Base-by-base conservation (phyloP, 805 yeast species). In the Lipomyces lipofer region DNA sequence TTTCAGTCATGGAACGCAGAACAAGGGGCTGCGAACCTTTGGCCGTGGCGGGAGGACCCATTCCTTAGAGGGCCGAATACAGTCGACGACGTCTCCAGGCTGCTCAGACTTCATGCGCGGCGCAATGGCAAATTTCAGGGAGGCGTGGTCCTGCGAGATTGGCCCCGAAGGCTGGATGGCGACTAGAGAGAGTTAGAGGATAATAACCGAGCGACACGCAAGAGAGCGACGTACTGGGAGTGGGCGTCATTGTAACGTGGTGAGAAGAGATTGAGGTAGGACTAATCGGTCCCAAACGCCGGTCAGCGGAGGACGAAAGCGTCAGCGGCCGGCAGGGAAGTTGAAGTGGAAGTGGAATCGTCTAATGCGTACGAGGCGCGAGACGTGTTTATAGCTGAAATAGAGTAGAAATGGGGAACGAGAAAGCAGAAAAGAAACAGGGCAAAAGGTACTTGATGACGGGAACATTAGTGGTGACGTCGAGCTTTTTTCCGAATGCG, bases 31-130 rank as follows among this genome's bases (percentile, higher is more conserved):
- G 9, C 55, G 13, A 28, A 61, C 64, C 63, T 86, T 84, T 24
- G 95, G 94, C 60, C 94, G 75, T 9, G 95, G 95, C 2, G 95
- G 95, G 28, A 86, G 72, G 6, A 85, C 90, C 91, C 94, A 88
- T 65, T 82, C 83, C 65, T 85, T 85, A 48, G 90, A 84, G 1
- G 92, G 84, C 27, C 66, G 63, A 15, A 71, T 69, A 51, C 63
- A 45, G 38, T 44, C 36, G 7, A 43, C 35, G 22, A 22, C 39
- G 22, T 51, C 54, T 8, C 19, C 50, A 8, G 49, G 47, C 43
- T 28, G 25, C n/a, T 59, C 56, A 21, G 56, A 40, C 36, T 51
- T 51, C 21, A 43, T 43, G 29, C 56, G 52, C 32, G 62, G 62
- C n/a, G 62, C 62, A 24, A 58, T 56, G 7, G 56, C 46, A 8